Evolutionary conservation across 192 early-diverging fungal species (phyloP), one percentile per base, ranked within the genome.

Genomic region (Gonapodya prolifera): DNA sequence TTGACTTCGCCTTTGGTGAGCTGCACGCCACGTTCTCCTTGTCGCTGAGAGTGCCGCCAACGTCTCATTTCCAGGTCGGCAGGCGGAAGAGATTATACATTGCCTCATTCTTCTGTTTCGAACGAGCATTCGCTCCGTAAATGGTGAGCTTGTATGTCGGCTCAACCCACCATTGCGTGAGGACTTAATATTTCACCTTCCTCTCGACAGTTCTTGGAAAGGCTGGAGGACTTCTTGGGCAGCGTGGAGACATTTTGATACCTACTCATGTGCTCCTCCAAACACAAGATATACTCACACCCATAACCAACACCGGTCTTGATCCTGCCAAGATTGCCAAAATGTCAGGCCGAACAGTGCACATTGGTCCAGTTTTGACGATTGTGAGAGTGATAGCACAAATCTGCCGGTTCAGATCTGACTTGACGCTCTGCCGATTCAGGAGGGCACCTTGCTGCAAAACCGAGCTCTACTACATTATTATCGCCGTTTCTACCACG

Each of bases 201-300:
- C n/a, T n/a, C 8, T 61, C 1, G 31, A 1, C 1, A 76, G 75
- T 76, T 69, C 35, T 76, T 31, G 75, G 75, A 32, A 76, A 76
- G 34, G 75, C 75, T 70, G 75, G 75, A 33, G 75, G 75, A 30
- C 69, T 76, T 18, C 30, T 76, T 76, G 75, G 75, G 13, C 35
- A 76, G 1, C 35, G 75, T 33, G 75, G 75, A 33, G 75, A 76
- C 34, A 76, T 76, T 34, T 70, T 76, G 18, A 69, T 76, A 34
- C 75, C 75, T 32, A 69, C 75, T 0, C 75, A 76, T 1, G 75
- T 76, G 30, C 75, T 76, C 34, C 34, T 76, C 30, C 75, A 76
- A 34, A 69, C 75, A 0, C 35, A 76, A 69, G 45, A 61, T 61
- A 61, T 61, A 16, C 45, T 61, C 69, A 35, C 35, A 32, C 75